phyloP scores from a whole-genome alignment of 1,139 yeast genomes.

The Geotrichum fermentans region DNA sequence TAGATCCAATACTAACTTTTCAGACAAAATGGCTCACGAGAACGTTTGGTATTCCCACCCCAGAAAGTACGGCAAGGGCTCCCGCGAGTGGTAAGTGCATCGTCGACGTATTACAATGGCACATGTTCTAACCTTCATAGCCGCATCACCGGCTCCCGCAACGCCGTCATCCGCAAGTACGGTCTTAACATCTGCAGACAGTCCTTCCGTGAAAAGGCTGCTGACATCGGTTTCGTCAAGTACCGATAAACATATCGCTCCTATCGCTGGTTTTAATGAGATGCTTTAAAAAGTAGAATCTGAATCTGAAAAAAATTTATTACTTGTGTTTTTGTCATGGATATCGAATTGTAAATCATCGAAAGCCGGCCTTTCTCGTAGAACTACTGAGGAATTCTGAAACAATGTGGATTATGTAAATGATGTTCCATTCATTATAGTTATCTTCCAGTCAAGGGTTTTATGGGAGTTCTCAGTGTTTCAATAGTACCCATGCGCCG shows the following conservation, averaged over 20 bases:
- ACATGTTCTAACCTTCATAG: constrained; percentile 26
- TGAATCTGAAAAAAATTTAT: no score
- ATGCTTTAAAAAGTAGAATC: not conserved
- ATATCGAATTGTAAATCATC: not conserved
- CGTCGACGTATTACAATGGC: not conserved
- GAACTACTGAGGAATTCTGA: no score
- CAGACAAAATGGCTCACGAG: constrained; percentile 93
- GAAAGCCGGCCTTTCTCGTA: no score
- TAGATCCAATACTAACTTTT: not conserved
- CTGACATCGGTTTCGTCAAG: constrained; percentile 98
- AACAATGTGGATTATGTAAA: no score
- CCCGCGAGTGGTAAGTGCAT: constrained; percentile 74
- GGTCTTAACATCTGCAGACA: constrained; percentile 99
- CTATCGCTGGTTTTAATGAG: not conserved
- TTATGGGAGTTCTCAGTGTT: no score
- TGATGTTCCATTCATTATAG: not conserved
- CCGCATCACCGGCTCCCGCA: constrained; percentile 98
- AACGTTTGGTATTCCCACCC: constrained; percentile 99
- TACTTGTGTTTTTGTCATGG: no score
- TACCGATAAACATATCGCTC: constrained; percentile 58
- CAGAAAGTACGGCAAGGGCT: constrained; percentile 99
- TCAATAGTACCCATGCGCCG: no score
- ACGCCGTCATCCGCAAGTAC: constrained; percentile 99
- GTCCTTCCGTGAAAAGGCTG: constrained; percentile 99
- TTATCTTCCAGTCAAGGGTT: not conserved